Percentiles rank a stretch among this genome's conserved stretches.
Conservation (phyloP, 192 early-diverging fungal species). For the Coemansia biformis region DNA sequence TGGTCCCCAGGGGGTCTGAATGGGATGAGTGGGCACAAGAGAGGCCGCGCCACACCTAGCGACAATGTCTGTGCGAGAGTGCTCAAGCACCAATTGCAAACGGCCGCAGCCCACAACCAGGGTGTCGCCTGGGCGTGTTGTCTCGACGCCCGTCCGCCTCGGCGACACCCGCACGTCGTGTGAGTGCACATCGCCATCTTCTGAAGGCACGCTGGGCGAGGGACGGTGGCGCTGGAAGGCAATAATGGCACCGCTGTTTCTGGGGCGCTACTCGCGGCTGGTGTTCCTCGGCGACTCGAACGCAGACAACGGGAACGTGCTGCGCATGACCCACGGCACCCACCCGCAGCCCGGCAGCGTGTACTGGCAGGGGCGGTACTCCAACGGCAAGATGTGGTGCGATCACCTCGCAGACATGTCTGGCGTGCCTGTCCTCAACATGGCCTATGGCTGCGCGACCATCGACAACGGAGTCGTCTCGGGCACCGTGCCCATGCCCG, state of each 20-base stretch:
- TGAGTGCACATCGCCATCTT: no score
- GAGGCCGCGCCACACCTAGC: no score
- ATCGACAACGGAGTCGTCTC: conserved; percentile 36
- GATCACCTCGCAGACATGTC: conserved; percentile 25
- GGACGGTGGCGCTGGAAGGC: no score
- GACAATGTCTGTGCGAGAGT: no score
- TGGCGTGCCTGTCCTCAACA: conserved; percentile 7
- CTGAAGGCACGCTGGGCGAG: no score
- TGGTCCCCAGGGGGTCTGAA: no score
- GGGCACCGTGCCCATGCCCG: conserved; percentile 36
- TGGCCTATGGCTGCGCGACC: conserved; percentile 42
- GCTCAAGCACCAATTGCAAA: no score
- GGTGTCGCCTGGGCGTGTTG: no score
- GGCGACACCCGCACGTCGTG: no score
- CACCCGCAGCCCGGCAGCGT: conserved; percentile 17
- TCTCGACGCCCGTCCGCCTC: no score
- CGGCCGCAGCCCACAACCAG: no score
- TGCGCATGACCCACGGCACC: conserved; percentile 21
- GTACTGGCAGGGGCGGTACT: conserved; percentile 42
- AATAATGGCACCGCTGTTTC: conserved; percentile 2
- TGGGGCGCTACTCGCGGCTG: conserved; percentile 21
- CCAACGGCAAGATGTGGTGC: conserved; percentile 33
- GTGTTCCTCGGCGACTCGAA: conserved; percentile 47
- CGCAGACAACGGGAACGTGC: conserved; percentile 41
- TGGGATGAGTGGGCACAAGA: no score